Base-by-base conservation (phyloP, 176 grass and related monocot species). In the Dactylis glomerata region DNA sequence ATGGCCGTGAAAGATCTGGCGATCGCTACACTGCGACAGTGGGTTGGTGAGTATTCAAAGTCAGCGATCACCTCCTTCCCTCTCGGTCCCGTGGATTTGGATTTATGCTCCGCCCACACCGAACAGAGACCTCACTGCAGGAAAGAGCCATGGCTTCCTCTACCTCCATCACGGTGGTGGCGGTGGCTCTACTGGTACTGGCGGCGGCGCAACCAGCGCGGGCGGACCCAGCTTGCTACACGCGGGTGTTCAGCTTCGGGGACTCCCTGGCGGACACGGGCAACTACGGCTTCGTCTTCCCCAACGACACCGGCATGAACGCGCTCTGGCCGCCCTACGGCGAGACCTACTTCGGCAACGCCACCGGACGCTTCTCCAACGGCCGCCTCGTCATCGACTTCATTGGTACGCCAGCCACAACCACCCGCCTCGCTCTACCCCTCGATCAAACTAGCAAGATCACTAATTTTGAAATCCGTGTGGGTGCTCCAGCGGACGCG, bases 261-360 rank as follows among this genome's bases (percentile, higher is more conserved):
- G 95, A 97, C 82, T 97, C 95, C 13, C 80, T 94, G 62, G 40
- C 88, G 47, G 95, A 97, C 81, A 97, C 92, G 31, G 95, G 95
- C 40, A 97, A 97, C 86, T 85, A 31, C 36, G 33, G 62, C 30
- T 77, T 79, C 82, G 36, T 79, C 62, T 79, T 27, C 87, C 40
- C 55, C 22, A 71, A 84, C 51, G 42, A 68, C 82, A 64, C 71
- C 38, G 17, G 76, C 55, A 74, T 83, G 74, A 44, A 79, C 22
- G 79, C 64, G 28, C 72, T 81, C 70, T 37, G 76, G 12, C 50
- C 49, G 1, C 94, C 94, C 37, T 97, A 97, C 62, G 94, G 94
- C 30, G 83, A 92, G 49, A 94, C 94, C 31, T 97, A 82, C 89
- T 97, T 97, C 73, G 34, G 24, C 80, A 85, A 65, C 52, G 81